Evolutionary conservation across 2,329 filamentous ascomycete species (phyloP).

Genomic region (Myriosclerotinia scirpicola): DNA sequence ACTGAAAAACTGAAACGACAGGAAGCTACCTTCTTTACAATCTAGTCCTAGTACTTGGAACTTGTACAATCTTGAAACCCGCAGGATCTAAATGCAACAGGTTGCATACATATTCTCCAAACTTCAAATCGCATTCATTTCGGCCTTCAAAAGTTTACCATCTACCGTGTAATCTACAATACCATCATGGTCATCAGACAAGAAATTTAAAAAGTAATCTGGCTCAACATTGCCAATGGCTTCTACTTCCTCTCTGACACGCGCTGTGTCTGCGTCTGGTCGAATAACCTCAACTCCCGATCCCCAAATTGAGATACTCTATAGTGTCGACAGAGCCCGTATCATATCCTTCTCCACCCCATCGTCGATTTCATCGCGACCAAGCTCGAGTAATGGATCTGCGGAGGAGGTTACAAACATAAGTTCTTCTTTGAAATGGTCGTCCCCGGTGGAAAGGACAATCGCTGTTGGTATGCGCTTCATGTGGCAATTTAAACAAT

Average conservation of each 20-base stretch:
- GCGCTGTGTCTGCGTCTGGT: conserved; percentile 28
- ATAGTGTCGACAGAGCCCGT: conserved; percentile 38
- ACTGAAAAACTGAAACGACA: not conserved
- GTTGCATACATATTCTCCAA: not conserved
- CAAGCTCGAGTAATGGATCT: conserved; percentile 36
- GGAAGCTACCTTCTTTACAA: not conserved
- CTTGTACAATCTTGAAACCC: conserved; percentile 4
- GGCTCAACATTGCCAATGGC: conserved; percentile 30
- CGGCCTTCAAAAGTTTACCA: not conserved
- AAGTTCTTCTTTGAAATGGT: conserved; percentile 68
- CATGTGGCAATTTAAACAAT: not conserved
- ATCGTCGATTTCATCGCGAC: conserved; percentile 22
- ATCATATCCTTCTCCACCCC: conserved; percentile 55
- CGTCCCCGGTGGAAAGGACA: conserved; percentile 74
- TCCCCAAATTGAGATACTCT: conserved; percentile 40
- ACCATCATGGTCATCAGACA: conserved; percentile 25
- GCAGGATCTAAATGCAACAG: not conserved
- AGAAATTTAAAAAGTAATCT: not conserved
- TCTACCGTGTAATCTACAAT: not conserved
- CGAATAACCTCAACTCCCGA: conserved; percentile 31
- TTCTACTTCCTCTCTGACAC: conserved; percentile 28
- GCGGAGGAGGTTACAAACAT: conserved; percentile 46
- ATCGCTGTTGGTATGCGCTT: conserved; percentile 67
- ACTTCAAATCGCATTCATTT: not conserved
- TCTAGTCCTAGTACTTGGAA: not conserved